Percentiles rank a stretch among this genome's conserved stretches.
phyloP scores from a whole-genome alignment of 177 flowering plant genomes.

The Vitis hybrid region DNA sequence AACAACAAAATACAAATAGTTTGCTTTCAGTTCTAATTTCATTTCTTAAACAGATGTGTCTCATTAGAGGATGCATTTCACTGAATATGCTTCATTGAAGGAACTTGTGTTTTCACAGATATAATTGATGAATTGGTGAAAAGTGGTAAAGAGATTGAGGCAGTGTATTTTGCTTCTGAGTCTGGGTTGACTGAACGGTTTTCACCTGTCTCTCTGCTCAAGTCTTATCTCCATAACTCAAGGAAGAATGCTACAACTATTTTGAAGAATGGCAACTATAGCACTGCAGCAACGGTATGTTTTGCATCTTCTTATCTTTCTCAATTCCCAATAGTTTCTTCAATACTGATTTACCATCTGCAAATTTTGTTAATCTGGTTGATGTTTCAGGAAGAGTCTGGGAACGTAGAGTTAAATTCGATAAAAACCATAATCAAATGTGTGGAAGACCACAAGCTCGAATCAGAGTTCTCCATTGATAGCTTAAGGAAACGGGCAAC shows the following conservation, averaged over 20 bases:
- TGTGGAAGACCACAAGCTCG: conserved; percentile 65
- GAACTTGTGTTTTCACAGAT: conserved; percentile 34
- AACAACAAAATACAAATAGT: no score
- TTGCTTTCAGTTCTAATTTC: no score
- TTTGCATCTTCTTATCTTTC: neutral
- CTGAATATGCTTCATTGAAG: neutral
- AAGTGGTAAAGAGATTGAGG: conserved; percentile 68
- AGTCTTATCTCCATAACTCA: conserved; percentile 43
- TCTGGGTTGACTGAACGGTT: conserved; percentile 52
- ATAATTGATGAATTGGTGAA: conserved; percentile 58
- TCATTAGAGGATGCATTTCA: neutral
- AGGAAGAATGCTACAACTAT: conserved; percentile 39
- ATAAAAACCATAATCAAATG: conserved; percentile 56
- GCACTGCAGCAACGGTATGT: conserved; percentile 43
- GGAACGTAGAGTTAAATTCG: conserved; percentile 41
- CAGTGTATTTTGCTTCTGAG: conserved; percentile 59
- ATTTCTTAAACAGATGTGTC: no score
- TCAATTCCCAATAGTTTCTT: neutral
- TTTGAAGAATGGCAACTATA: conserved; percentile 42
- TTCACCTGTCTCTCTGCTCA: conserved; percentile 50
- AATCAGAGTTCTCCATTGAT: conserved; percentile 48
- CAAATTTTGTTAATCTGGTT: neutral
- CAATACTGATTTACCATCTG: neutral
- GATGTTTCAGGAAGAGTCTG: conserved; percentile 48
- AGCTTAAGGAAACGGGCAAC: conserved; percentile 40